Percentiles rank a stretch among this genome's conserved stretches.
Conservation (phyloP, 768 basidiomycete species). For the Polyporus arcularius region DNA sequence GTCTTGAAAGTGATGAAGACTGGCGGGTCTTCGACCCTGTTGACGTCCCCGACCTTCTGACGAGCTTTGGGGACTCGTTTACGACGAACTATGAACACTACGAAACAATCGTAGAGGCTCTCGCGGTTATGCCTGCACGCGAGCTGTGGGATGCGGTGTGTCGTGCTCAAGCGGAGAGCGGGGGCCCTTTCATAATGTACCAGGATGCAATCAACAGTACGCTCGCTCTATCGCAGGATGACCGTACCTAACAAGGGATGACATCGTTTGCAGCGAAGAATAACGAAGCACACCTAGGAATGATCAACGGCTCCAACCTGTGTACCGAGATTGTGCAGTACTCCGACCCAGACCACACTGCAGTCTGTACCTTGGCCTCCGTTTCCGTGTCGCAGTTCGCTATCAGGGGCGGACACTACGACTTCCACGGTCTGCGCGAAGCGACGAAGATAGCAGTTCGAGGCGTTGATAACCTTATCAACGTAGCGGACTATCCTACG, state of each 20-base stretch:
- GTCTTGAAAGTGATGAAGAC: background rate
- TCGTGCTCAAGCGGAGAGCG: too few relatives aligned
- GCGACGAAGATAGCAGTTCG: background rate
- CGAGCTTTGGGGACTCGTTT: too few relatives aligned
- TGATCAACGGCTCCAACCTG: background rate
- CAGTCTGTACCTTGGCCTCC: background rate
- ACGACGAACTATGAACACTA: too few relatives aligned
- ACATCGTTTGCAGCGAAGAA: background rate
- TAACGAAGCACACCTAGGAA: background rate
- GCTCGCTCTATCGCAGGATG: background rate
- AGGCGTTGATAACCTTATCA: background rate
- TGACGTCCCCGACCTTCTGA: too few relatives aligned
- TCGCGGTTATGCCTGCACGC: too few relatives aligned
- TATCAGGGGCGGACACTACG: background rate
- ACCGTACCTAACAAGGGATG: too few relatives aligned
- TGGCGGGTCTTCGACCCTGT: too few relatives aligned
- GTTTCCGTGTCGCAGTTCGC: background rate
- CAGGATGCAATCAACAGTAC: background rate
- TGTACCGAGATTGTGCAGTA: background rate
- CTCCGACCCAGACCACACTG: background rate
- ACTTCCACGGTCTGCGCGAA: background rate
- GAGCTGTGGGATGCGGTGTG: too few relatives aligned
- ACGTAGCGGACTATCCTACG: background rate
- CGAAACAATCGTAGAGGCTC: too few relatives aligned
- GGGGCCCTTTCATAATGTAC: too few relatives aligned